Evolutionary conservation across 352 stramenopile species (phyloP).

Genomic region (Pythium myriotylum): DNA sequence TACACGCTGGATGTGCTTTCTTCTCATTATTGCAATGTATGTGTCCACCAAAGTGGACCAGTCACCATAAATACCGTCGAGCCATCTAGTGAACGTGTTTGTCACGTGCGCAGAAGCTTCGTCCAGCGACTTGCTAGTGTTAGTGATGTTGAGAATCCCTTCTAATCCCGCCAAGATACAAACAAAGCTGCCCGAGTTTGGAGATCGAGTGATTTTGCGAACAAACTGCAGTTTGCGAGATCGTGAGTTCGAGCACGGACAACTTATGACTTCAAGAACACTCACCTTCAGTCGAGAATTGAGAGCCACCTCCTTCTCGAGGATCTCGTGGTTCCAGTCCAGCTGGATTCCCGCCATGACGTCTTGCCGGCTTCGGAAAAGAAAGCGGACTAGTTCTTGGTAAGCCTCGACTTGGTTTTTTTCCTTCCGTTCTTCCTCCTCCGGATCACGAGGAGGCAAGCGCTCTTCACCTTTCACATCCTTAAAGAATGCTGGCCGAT

Average conservation of each 20-base stretch:
- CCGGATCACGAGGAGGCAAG: slow-evolving; percentile 24
- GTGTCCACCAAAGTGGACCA: slow-evolving; percentile 53
- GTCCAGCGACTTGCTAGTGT: slow-evolving; percentile 32
- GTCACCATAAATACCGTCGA: slow-evolving; percentile 46
- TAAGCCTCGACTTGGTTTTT: slow-evolving; percentile 53
- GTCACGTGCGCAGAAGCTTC: slow-evolving; percentile 15
- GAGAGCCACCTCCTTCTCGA: slow-evolving; percentile 31
- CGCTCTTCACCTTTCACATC: slow-evolving; percentile 50
- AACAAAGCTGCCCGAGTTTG: slow-evolving; percentile 15
- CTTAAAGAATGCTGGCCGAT: slow-evolving; percentile 41
- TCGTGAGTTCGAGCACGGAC: too few relatives aligned
- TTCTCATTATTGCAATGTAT: slow-evolving; percentile 38
- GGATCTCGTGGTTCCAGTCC: slow-evolving; percentile 37
- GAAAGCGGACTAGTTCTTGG: slow-evolving; percentile 54
- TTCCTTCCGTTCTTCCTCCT: slow-evolving; percentile 39
- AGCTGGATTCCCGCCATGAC: slow-evolving; percentile 40
- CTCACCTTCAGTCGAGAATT: slow-evolving; percentile 30
- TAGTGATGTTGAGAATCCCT: slow-evolving; percentile 34
- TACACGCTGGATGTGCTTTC: slow-evolving; percentile 27
- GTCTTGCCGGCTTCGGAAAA: slow-evolving; percentile 51
- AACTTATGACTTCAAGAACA: background rate
- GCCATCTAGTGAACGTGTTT: slow-evolving; percentile 28
- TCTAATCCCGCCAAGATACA: slow-evolving; percentile 47
- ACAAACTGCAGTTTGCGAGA: slow-evolving; percentile 7
- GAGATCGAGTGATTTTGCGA: slow-evolving; percentile 15